Base-by-base conservation (phyloP, 345 rosid species). In the Physaria fendleri region DNA sequence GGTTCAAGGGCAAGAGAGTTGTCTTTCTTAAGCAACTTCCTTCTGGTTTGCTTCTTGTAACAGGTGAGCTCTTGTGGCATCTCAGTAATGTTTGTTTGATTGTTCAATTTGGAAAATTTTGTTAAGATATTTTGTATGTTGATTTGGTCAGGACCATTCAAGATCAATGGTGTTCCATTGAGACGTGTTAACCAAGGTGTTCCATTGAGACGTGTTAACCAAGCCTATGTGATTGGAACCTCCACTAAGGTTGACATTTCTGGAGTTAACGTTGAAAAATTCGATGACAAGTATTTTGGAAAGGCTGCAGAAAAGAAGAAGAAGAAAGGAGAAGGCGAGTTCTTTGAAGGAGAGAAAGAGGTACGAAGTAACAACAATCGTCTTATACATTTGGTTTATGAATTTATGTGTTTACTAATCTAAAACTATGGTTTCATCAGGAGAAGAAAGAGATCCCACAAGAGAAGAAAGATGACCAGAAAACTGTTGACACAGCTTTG, bases 391-490 rank as follows among this genome's bases (percentile, higher is more conserved):
- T 28, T 38, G 15, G n/a, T 35, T 32, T 30, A 29, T 46, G 10
- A 6, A 0, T 34, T 13, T 7, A 8, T 62, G 11, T 6, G 14
- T 10, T 32, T 46, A 4, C 29, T 11, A 15, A 22, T 11, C 33
- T 1, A 35, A 5, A 29, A 17, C n/a, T 20, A 1, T 24, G 13
- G 17, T 22, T 50, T 62, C 42, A 51, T 20, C 56, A 91, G 96
- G 90, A 77, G 56, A 82, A 88, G 70, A 88, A 74, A 14, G 75
- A 24, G 11, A 65, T 88, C 7, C 96, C 96, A 1, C 81, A 78
- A 46, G 92, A 71, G 71, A 88, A 78, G 77, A 91, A 88, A 60
- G 98, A 91, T 1, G 88, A 88, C 40, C 98, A 88, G 78, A 88
- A 91, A 57, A 33, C 81, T 1, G 73, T 91, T 0, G 98, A 91